A percentile compares a stretch with the other conserved stretches of the same genome.
Conservation (phyloP, 2,329 filamentous ascomycete genomes). For the Fonsecaea erecta region DNA sequence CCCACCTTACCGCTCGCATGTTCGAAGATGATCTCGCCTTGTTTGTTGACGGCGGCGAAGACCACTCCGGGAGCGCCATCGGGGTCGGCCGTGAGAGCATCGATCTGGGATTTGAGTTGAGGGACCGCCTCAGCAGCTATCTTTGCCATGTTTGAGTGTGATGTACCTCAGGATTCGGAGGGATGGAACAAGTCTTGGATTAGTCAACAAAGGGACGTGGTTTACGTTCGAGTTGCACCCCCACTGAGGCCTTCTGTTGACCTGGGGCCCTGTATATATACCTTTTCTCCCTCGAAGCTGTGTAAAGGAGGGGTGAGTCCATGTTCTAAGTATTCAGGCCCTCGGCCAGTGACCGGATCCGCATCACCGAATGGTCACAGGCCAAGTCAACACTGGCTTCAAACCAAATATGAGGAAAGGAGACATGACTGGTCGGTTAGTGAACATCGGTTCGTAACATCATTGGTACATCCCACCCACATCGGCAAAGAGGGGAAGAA, state of each 20-base stretch:
- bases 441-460: background rate
- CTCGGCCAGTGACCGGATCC: conserved; percentile 1
- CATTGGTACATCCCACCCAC: background rate
- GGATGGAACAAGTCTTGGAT: background rate
- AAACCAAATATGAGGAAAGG: background rate
- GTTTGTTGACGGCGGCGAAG: conserved; percentile 38
- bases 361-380: background rate
- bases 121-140: conserved; percentile 30
- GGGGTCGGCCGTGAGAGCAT: conserved; percentile 32
- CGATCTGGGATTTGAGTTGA: conserved; percentile 35
- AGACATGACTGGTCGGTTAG: background rate
- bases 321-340: background rate
- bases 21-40: conserved; percentile 39
- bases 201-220: background rate
- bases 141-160: conserved; percentile 31
- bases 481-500: background rate
- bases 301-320: background rate
- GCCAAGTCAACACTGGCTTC: background rate
- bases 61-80: conserved; percentile 36
- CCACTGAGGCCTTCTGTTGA: background rate
- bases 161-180: background rate
- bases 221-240: background rate
- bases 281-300: background rate
- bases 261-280: background rate
- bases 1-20: conserved; percentile 40